Base-by-base conservation (phyloP, 805 yeast genomes). In the Candida sphagnicola region DNA sequence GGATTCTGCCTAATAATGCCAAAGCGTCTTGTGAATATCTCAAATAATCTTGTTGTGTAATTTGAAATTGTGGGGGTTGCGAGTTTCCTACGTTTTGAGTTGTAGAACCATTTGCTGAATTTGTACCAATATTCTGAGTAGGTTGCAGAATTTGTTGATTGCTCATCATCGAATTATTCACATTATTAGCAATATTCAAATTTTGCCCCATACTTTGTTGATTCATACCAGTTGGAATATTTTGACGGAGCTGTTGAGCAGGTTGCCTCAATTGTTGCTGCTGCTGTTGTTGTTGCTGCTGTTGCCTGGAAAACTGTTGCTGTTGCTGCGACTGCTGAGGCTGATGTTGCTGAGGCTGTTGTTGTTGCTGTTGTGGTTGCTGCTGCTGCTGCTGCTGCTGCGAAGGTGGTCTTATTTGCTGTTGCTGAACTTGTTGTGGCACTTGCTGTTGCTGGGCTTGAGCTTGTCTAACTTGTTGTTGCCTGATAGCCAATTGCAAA, bases 401-500 rank as follows among this genome's bases (percentile, higher is more conserved):
- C 10, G 32, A 32, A 24, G 39, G 54, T n/a, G n/a, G n/a, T n/a
- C n/a, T n/a, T n/a, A n/a, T n/a, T 35, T 50, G 51, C 31, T 42
- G 54, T 15, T 44, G 49, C 18, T 35, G 52, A 34, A 40, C 50
- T 36, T 48, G 55, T 21, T 41, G 49, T 19, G 45, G 57, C 18
- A 41, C 49, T 34, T 54, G 61, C 28, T 50, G 55, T 38, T 50
- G 50, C 38, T 28, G 41, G 35, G 42, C 48, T 38, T 52, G 57
- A 42, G 56, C 62, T 42, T 64, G 70, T 33, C 65, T 57, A 42
- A 67, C 72, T 43, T 67, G 74, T 43, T 72, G 75, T 42, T 73
- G 70, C 41, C 74, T 69, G 18, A 75, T 50, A 8, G 80, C 69
- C 41, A 80, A 56, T 48, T 79, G 86, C 42, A 78, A 66, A 56